Conservation (phyloP, 495 filamentous ascomycete species). For the Tuber microsphaerosporum region DNA sequence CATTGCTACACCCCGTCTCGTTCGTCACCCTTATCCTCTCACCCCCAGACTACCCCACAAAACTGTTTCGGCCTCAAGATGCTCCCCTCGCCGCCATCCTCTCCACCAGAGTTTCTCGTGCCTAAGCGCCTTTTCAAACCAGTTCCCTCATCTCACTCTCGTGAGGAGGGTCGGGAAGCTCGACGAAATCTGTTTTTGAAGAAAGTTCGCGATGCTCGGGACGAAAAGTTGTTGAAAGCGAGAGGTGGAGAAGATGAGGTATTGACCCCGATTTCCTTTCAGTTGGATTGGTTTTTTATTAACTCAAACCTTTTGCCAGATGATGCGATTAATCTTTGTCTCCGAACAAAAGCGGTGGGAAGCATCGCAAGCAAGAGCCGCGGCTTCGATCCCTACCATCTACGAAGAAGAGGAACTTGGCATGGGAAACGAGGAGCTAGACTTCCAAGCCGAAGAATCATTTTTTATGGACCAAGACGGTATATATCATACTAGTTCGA, state of each 20-base stretch:
- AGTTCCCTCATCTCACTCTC: slow-evolving; percentile 20
- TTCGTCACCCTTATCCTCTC: slow-evolving; percentile 33
- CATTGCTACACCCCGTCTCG: slow-evolving; percentile 27
- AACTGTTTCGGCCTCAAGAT: slow-evolving; percentile 20
- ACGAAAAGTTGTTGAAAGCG: slow-evolving; percentile 58
- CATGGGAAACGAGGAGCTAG: slow-evolving; percentile 38
- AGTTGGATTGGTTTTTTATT: background rate
- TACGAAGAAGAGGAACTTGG: slow-evolving; percentile 41
- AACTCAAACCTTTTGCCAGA: slow-evolving; percentile 35
- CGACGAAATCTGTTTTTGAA: slow-evolving; percentile 64
- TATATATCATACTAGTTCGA: background rate
- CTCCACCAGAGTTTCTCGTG: slow-evolving; percentile 34
- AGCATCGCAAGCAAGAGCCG: slow-evolving; percentile 39
- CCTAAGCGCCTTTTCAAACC: slow-evolving; percentile 34
- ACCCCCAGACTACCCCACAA: slow-evolving; percentile 4
- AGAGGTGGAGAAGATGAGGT: slow-evolving; percentile 75
- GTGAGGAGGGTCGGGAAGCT: slow-evolving; percentile 49
- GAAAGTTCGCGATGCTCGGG: slow-evolving; percentile 63
- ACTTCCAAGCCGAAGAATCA: slow-evolving; percentile 17
- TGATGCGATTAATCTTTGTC: slow-evolving; percentile 48
- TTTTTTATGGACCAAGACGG: slow-evolving; percentile 14
- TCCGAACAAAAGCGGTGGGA: slow-evolving; percentile 48
- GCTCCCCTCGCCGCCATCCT: slow-evolving; percentile 38
- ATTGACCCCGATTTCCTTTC: slow-evolving; percentile 18
- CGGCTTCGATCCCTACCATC: slow-evolving; percentile 40